Base-by-base conservation (phyloP, 768 basidiomycete genomes). In the Myochromella boudieri region DNA sequence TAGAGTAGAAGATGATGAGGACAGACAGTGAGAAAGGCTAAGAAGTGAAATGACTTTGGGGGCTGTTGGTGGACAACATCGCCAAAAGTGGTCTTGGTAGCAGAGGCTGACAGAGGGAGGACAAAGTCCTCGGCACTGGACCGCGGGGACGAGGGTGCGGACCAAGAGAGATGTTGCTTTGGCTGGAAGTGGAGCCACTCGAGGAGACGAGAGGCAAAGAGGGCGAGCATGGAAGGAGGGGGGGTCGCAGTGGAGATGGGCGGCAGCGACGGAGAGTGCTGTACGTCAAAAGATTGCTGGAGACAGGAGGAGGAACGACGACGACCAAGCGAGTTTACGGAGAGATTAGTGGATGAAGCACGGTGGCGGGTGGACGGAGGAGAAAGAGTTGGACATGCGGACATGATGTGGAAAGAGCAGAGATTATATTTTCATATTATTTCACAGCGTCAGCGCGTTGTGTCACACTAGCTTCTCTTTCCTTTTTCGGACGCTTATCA, bases 281-380 rank as follows among this genome's bases (percentile, higher is more conserved):
- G n/a, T n/a, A 53, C 46, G 39, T 60, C 49, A 22, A 64, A 61
- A 26, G 48, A 42, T 32, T 51, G 22, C 40, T 71, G 64, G 37
- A 81, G 66, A 52, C 69, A 73, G 12, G 76, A 76, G 48, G 69
- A 70, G 8, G 79, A 81, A 12, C 77, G 75, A 49, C 80, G 72
- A 47, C 79, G 71, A 32, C 79, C 82, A 39, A 82, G 74, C 46
- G 80, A 69, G 54, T 66, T 62, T 55, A 78, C 62, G 36, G 82
- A 74, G 41, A 80, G 58, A 8, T 75, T 66, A 26, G 80, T 79
- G 34, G 83, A 85, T 37, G 77, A 82, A 0, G 82, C 80, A 46
- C 81, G 78, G 59, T 69, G 70, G 58, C 79, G 78, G 57, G 65
- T 66, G 29, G 67, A 65, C 44, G 70, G 71, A 36, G 78, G 77